A percentile compares a stretch with the other conserved stretches of the same genome.
Evolutionary conservation across 1,284 basidiomycete species (phyloP).

Genomic region (Ganoderma lingzhi): DNA sequence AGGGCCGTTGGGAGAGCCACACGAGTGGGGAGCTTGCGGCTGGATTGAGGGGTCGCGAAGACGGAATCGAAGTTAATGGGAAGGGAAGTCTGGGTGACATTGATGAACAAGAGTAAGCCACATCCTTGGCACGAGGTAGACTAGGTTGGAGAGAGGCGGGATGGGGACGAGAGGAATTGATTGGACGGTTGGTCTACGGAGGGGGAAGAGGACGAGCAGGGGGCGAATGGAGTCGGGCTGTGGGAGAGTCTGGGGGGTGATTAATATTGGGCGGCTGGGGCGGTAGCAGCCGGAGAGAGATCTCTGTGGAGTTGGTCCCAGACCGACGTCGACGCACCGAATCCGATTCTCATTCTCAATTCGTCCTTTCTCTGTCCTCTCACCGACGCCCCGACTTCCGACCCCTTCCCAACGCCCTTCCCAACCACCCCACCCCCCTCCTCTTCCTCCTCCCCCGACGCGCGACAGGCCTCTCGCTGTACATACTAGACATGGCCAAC

Average conservation of each 20-base stretch:
- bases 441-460: constrained; percentile 13
- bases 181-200: not conserved
- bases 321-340: not conserved
- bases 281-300: constrained; percentile 7
- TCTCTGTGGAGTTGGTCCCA: constrained; percentile 21
- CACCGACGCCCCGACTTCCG: constrained; percentile 9
- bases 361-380: constrained; percentile 8
- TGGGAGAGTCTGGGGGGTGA: constrained; percentile 23
- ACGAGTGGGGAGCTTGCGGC: not conserved
- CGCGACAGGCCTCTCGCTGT: constrained; percentile 27
- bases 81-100: constrained; percentile 31
- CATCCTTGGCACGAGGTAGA: constrained; percentile 20
- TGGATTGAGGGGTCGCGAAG: not conserved
- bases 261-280: constrained; percentile 10
- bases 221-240: not conserved
- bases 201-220: not conserved
- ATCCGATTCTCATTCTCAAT: not conserved
- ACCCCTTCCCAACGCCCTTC: constrained; percentile 11
- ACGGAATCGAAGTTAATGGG: constrained; percentile 1
- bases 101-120: constrained; percentile 20
- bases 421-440: constrained; percentile 2
- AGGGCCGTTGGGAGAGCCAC: not conserved
- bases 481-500: constrained; percentile 36
- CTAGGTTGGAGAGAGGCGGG: not conserved
- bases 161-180: not conserved